Base-by-base conservation (phyloP, 2,329 filamentous ascomycete species). In the Botrytis tulipae region DNA sequence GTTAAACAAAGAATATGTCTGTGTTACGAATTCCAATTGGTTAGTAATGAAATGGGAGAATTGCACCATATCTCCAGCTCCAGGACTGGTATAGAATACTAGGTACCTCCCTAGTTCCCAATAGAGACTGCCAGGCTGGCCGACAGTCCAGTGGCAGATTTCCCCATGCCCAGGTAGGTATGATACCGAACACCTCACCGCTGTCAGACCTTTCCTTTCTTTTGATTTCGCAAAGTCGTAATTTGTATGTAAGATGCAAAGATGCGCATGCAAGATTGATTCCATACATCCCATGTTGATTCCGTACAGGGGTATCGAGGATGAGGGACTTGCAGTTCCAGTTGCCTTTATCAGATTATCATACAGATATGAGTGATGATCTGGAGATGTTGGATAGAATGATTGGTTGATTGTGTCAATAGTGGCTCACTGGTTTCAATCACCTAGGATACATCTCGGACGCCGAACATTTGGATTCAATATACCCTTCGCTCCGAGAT, bases 1-100 rank as follows among this genome's bases (percentile, higher is more conserved):
- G 69, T 71, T 61, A 20, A 57, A 68, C 61, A 73, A 71, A 75
- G 60, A 42, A n/a, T 62, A 70, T 46, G 68, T 48, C 68, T 32
- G 68, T 70, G 68, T 29, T 42, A 57, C 37, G 37, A 32, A 40
- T 9, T 51, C 48, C 66, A 29, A 69, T 69, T 69, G 66, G 66
- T 25, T 69, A 37, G 25, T 20, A 48, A 37, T 37, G n/a, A 54
- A 54, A 54, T 54, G 25, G n/a, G 12, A 54, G 63, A 37, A 67
- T 67, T 67, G 63, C 63, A 67, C 63, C 63, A 67, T 67, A 20
- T 37, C 37, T 42, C 51, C 51, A 54, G n/a, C 37, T 42, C 51
- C 51, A 54, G n/a, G 51, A 6, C n/a, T 29, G 14, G 51, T 29
- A 54, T n/a, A 29, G 25, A 54, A 29, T 8, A 54, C 48, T n/a